Evolutionary conservation across 805 yeast genomes (phyloP).

Genomic region (Nakazawaea ambrosiae): DNA sequence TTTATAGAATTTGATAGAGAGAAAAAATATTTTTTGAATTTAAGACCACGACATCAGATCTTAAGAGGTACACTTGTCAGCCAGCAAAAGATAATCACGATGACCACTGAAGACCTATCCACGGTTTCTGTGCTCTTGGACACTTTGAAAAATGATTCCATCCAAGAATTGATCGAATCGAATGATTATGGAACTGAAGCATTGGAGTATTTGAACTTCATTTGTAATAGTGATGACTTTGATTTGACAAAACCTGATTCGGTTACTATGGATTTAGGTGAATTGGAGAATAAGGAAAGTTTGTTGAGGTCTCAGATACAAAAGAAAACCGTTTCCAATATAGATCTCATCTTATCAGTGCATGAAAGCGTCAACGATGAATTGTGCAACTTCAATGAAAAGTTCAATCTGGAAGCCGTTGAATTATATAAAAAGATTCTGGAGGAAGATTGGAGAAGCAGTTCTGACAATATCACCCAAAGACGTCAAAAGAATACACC

Average conservation of each 20-base stretch:
- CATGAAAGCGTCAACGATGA: conserved; percentile 22
- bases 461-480: too few species aligned
- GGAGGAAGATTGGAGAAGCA: conserved; percentile 19
- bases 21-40: too few species aligned
- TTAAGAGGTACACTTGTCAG: too few species aligned
- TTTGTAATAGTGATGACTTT: conserved; percentile 2
- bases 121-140: conserved; percentile 23
- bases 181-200: conserved; percentile 29
- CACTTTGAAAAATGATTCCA: conserved; percentile 24
- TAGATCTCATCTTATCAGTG: conserved; percentile 39
- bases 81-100: too few species aligned
- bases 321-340: conserved; percentile 27
- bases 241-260: conserved; percentile 10
- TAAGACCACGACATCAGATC: too few species aligned
- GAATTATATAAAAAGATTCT: conserved; percentile 23
- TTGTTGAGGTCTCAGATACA: conserved; percentile 38
- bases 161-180: conserved; percentile 20
- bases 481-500: not conserved
- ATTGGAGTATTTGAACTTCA: conserved; percentile 24
- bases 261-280: conserved; percentile 50
- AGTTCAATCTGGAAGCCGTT: conserved; percentile 24
- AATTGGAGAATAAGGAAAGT: conserved; percentile 52
- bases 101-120: not conserved
- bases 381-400: conserved; percentile 25
- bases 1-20: not conserved